Conservation (phyloP, 225 moss, liverwort and hornwort species). For the Lunularia cruciata region DNA sequence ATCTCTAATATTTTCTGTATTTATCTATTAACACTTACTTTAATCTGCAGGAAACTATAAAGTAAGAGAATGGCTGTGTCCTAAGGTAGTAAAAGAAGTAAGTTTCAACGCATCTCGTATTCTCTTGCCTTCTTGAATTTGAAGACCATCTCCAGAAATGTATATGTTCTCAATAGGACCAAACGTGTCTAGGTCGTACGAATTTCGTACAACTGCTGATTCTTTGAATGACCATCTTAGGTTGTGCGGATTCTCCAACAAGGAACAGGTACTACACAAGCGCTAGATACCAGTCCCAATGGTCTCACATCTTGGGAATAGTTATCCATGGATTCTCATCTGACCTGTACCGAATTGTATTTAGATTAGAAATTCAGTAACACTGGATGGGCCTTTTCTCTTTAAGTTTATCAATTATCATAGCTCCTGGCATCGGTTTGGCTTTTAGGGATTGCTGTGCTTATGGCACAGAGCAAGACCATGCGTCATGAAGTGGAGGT, state of each 20-base stretch:
- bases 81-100: slow-evolving; percentile 83
- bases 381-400: background rate
- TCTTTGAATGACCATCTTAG: too few relatives aligned
- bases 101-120: too few relatives aligned
- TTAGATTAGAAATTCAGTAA: too few relatives aligned
- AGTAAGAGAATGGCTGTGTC: slow-evolving; percentile 79
- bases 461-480: slow-evolving; percentile 86
- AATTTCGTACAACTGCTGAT: too few relatives aligned
- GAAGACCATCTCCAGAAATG: too few relatives aligned
- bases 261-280: slow-evolving; percentile 67
- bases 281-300: too few relatives aligned
- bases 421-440: background rate
- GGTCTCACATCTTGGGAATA: too few relatives aligned
- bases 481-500: slow-evolving; percentile 77
- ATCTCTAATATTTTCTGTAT: background rate
- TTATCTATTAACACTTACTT: background rate
- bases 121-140: too few relatives aligned
- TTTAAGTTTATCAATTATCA: too few relatives aligned
- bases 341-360: background rate
- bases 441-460: slow-evolving; percentile 67
- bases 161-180: too few relatives aligned
- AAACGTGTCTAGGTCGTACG: too few relatives aligned
- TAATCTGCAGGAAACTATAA: slow-evolving; percentile 62
- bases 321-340: background rate
- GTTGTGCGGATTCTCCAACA: slow-evolving; percentile 69